These are phyloP conservation scores for Diaporthe citriasiana DNA, from an alignment of 2,329 filamentous ascomycete genomes.

Conservation along the genomic window DNA sequence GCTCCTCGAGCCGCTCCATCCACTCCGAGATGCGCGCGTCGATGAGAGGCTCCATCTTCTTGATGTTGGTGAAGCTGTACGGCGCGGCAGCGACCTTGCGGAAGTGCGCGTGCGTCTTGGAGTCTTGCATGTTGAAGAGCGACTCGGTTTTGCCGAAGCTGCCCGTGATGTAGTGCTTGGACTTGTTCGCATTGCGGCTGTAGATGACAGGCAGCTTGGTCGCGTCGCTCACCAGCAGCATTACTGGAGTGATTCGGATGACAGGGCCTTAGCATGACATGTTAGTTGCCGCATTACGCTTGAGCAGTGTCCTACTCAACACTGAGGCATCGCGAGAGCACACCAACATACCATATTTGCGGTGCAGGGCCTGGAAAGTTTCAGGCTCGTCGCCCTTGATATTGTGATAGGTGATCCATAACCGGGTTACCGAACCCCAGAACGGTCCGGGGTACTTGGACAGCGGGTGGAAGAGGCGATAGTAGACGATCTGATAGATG, in stretches of 20 bases:
- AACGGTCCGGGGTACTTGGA: constrained; percentile 67
- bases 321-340: not conserved
- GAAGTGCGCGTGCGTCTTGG: constrained; percentile 63
- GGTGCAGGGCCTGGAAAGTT: constrained; percentile 56
- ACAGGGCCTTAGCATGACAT: constrained; percentile 58
- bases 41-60: constrained; percentile 70
- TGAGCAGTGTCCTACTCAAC: not conserved
- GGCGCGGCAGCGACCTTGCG: constrained; percentile 68
- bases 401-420: constrained; percentile 68
- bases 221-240: constrained; percentile 67
- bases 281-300: not conserved
- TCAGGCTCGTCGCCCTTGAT: constrained; percentile 61
- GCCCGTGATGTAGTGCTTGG: constrained; percentile 70
- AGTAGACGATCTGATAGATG: constrained; percentile 63
- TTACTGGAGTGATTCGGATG: constrained; percentile 65
- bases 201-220: constrained; percentile 70
- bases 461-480: constrained; percentile 67
- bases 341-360: constrained; percentile 58
- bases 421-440: constrained; percentile 62
- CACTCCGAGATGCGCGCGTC: constrained; percentile 65
- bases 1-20: constrained; percentile 60
- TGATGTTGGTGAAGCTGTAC: constrained; percentile 69
- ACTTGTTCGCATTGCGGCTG: constrained; percentile 68
- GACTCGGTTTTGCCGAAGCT: constrained; percentile 68
- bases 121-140: constrained; percentile 70